phyloP scores from a whole-genome alignment of 2,329 filamentous ascomycete genomes.

The Akanthomyces muscarius region DNA sequence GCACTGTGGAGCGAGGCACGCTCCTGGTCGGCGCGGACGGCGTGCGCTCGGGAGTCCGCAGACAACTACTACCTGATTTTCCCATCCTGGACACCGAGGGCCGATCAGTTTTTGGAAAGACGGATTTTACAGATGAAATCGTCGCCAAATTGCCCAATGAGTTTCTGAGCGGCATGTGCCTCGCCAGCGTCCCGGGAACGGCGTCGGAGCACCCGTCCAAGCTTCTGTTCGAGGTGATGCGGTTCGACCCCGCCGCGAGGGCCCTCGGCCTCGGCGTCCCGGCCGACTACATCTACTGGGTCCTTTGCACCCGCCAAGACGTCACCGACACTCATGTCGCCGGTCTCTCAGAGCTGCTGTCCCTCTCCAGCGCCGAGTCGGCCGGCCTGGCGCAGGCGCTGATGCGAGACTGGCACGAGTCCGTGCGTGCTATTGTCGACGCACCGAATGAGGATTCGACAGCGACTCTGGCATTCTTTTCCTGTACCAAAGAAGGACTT shows the following conservation, averaged over 20 bases:
- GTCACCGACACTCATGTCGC: background rate
- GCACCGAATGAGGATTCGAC: background rate
- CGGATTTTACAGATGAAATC: slow-evolving; percentile 28
- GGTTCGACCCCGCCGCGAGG: slow-evolving; percentile 15
- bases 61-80: slow-evolving; percentile 33
- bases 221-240: slow-evolving; percentile 18
- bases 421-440: background rate
- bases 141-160: slow-evolving; percentile 18
- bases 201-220: slow-evolving; percentile 16
- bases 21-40: slow-evolving; percentile 39
- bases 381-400: background rate
- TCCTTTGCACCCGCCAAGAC: slow-evolving; percentile 22
- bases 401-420: background rate
- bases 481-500: background rate
- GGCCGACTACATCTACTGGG: slow-evolving; percentile 34
- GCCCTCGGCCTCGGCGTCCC: slow-evolving; percentile 17
- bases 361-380: background rate
- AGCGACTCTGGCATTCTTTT: background rate
- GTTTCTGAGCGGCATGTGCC: slow-evolving; percentile 25
- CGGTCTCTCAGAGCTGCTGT: background rate
- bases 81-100: slow-evolving; percentile 34
- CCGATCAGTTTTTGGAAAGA: slow-evolving; percentile 38
- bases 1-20: slow-evolving; percentile 27
- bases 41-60: slow-evolving; percentile 32
- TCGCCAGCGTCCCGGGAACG: slow-evolving; percentile 20